phyloP scores from a whole-genome alignment of 805 yeast genomes.

The Kazachstania bromeliacearum region DNA sequence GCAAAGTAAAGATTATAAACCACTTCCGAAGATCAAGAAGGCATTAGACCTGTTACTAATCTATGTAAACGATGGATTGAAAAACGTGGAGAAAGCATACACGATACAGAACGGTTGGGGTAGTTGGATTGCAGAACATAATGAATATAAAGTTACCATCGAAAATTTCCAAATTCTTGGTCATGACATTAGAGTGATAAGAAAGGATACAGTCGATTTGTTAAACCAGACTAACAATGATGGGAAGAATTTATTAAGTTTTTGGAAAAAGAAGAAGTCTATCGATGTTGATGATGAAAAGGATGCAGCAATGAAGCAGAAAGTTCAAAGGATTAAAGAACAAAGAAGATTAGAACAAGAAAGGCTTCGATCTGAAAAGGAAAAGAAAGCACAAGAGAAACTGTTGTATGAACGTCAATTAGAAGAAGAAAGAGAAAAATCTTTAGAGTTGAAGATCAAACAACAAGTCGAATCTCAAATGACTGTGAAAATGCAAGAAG shows the following conservation, averaged over 20 bases:
- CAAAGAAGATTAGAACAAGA: slow-evolving; percentile 11
- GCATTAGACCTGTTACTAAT: slow-evolving; percentile 12
- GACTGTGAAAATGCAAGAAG: slow-evolving; percentile 13
- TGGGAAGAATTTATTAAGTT: not conserved
- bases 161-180: slow-evolving; percentile 24
- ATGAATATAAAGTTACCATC: slow-evolving; percentile 11
- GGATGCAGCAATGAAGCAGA: slow-evolving; percentile 15
- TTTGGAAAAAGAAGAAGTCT: slow-evolving; percentile 6
- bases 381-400: slow-evolving; percentile 5
- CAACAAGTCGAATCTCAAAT: slow-evolving; percentile 20
- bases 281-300: slow-evolving; percentile 14
- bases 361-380: not conserved
- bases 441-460: slow-evolving; percentile 19
- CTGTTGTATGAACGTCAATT: slow-evolving; percentile 10
- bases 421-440: slow-evolving; percentile 15
- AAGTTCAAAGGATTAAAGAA: slow-evolving; percentile 17
- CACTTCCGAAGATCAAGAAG: slow-evolving; percentile 9
- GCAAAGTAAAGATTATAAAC: slow-evolving; percentile 6
- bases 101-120: slow-evolving; percentile 11
- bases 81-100: slow-evolving; percentile 15
- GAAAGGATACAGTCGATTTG: slow-evolving; percentile 8
- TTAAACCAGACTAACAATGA: slow-evolving; percentile 1
- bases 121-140: slow-evolving; percentile 6
- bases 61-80: slow-evolving; percentile 22
- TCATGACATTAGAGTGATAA: slow-evolving; percentile 20